These are phyloP conservation scores for Pterocarpus santalinus DNA, from an alignment of 306 rosid species.

Conservation along the genomic window DNA sequence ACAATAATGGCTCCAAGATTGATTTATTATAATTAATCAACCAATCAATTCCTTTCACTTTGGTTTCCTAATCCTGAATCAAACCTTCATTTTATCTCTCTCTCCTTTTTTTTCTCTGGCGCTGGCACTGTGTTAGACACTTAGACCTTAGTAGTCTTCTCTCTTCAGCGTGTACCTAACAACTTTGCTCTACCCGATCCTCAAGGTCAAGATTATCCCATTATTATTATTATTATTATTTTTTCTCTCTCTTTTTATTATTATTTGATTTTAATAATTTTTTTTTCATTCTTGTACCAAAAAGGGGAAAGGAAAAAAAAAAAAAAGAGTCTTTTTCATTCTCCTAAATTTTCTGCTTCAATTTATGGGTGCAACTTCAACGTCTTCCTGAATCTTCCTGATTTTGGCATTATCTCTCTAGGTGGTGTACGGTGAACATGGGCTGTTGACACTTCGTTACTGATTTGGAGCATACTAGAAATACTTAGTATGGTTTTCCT, in stretches of 20 bases:
- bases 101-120: not conserved
- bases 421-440: slow-evolving; percentile 4
- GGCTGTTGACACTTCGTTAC: not conserved
- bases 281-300: not conserved
- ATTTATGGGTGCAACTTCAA: not conserved
- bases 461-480: slow-evolving; percentile 3
- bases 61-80: slow-evolving; percentile 6
- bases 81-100: not conserved
- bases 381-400: slow-evolving; percentile 43
- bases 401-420: slow-evolving; percentile 9
- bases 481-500: not conserved
- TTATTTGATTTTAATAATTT: not conserved
- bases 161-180: not conserved
- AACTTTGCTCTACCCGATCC: not conserved
- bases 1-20: not conserved
- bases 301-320: no score
- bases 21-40: not conserved
- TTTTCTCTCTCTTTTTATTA: not conserved
- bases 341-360: slow-evolving; percentile 13
- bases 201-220: slow-evolving; percentile 31
- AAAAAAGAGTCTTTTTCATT: not conserved
- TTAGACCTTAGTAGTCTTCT: not conserved
- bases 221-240: not conserved
- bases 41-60: not conserved
- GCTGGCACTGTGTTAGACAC: no score